These are phyloP conservation scores for Pilasporangium apinafurcum DNA, from an alignment of 352 stramenopile genomes.

Conservation along the genomic window DNA sequence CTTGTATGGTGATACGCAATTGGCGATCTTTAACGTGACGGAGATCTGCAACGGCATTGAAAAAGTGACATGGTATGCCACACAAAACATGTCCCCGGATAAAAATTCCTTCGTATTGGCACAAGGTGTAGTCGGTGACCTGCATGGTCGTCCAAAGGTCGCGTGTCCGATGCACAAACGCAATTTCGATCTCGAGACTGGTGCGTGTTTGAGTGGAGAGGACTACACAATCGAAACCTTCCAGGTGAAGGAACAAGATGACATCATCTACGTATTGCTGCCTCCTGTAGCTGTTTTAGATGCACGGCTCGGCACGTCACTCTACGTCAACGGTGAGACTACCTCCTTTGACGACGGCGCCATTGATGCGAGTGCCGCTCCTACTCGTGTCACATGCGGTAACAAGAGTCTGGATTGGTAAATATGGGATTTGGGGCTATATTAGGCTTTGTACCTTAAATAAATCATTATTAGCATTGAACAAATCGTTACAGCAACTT, in stretches of 20 bases:
- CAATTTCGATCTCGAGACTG: slow-evolving; percentile 75
- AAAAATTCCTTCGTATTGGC: slow-evolving; percentile 91
- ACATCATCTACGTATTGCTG: slow-evolving; percentile 74
- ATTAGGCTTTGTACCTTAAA: no score
- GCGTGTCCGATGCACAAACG: slow-evolving; percentile 92
- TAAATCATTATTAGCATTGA: no score
- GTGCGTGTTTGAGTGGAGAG: slow-evolving; percentile 63
- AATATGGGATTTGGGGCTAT: no score
- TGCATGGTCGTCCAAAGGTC: slow-evolving; percentile 76
- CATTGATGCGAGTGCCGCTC: no score
- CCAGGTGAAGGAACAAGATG: slow-evolving; percentile 66
- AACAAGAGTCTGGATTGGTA: no score
- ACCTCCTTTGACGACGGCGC: no score
- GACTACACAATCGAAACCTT: slow-evolving; percentile 82
- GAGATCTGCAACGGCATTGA: slow-evolving; percentile 53
- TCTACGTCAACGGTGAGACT: no score
- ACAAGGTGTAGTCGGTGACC: slow-evolving; percentile 86
- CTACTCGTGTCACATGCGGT: no score
- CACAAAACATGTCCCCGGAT: slow-evolving; percentile 92
- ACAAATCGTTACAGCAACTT: neutral
- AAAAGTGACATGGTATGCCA: slow-evolving; percentile 83
- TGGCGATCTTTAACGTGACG: slow-evolving; percentile 88
- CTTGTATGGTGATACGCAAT: slow-evolving; percentile 86
- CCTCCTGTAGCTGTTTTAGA: slow-evolving; percentile 72
- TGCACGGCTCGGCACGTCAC: slow-evolving; percentile 74